Base-by-base conservation (phyloP, 352 stramenopile genomes). In the Globisporangium recalcitrans region DNA sequence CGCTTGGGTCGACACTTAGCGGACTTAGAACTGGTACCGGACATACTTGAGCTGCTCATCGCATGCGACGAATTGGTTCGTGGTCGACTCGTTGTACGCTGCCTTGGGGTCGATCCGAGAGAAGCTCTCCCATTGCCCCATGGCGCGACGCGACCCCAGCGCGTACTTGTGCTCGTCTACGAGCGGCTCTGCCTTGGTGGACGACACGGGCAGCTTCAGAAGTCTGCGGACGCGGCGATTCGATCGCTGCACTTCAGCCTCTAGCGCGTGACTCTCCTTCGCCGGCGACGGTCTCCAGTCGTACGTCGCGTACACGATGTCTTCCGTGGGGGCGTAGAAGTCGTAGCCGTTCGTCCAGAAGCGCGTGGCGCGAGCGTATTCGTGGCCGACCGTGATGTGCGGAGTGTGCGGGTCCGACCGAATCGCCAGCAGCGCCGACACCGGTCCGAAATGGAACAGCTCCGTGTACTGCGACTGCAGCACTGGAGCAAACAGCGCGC, bases 311-410 rank as follows among this genome's bases (percentile, higher is more conserved):
- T 84, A 91, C 3, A 92, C 52, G n/a, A 82, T 61, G 70, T 88
- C 77, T 19, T 78, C 52, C 21, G 77, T 76, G 7, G 83, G 87
- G 21, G 87, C 68, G 66, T 96, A 96, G 48, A 96, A 94, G 44
- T 96, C 87, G 69, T 89, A 94, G 29, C 85, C 87, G 19, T 73
- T 70, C 29, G 87, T 96, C 87, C 87, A 96, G 64, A 93, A 96
- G 27, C 87, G 83, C 27, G 83, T 77, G 2, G 87, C 87, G 19
- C 87, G 83, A 52, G 78, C 74, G 63, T 91, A 96, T 40, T 93
- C 85, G 63, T 82, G 61, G 19, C 85, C 87, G 48, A 88, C 72
- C 1, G 67, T 75, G 22, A 90, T 57, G 27, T 82, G 53, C n/a
- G 78, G 58, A 1, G 86, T 80, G 60, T 92, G 69, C 4, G 87